Evolutionary conservation across 495 filamentous ascomycete species (phyloP), one percentile per base, ranked within the genome.

Genomic region (Friedmanniomyces endolithicus): DNA sequence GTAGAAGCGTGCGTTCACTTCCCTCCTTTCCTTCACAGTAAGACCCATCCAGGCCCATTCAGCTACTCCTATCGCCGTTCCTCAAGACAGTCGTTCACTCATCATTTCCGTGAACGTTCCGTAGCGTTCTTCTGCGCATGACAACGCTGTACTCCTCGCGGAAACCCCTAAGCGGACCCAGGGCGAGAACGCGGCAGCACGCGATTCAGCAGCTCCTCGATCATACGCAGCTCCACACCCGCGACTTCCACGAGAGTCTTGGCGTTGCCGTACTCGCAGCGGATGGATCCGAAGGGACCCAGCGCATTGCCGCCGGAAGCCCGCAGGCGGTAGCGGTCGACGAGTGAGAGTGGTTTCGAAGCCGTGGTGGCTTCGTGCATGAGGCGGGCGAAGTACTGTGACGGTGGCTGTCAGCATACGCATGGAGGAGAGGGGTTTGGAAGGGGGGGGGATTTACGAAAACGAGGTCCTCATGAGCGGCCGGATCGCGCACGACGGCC

Each of bases 311-410:
- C 51, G 27, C 43, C 59, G 27, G 47, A 45, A 12, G 43, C 40
- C 20, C 47, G 50, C 40, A 56, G 48, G 56, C 70, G 57, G 53
- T 43, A 35, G 47, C 53, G 53, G 16, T 66, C 57, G 23, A 70
- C 64, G 2, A 78, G 68, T 12, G 67, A 58, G 2, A 67, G n/a
- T n/a, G n/a, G n/a, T n/a, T 54, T 19, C 64, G 58, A 53, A 66
- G 60, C 57, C 0, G 45, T 67, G 0, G 75, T 75, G 49, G 74
- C 70, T 33, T 74, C 70, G 31, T 72, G 74, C 43, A 82, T 71
- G 23, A 79, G 48, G 27, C 67, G 62, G 22, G 78, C 73, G 64
- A 78, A 80, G 64, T 71, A 80, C 75, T 78, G 39, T 69, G 68
- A n/a, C n/a, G n/a, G 25, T 79, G 67, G n/a, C 84, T 64, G 40